Conservation (phyloP, 2,329 filamentous ascomycete species). For the Penicillium occitanis region DNA sequence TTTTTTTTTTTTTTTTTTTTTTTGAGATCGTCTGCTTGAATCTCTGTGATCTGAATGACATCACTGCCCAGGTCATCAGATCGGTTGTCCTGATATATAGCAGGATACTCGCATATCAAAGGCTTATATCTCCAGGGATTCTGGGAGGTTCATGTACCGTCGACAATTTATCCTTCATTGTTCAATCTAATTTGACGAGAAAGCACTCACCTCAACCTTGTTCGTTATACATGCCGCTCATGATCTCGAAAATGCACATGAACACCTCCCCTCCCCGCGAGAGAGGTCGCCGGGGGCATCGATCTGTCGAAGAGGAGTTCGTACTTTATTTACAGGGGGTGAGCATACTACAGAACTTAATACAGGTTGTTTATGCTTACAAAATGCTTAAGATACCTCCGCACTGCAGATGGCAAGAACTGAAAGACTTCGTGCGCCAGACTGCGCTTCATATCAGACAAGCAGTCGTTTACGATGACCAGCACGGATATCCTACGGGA, state of each 20-base stretch:
- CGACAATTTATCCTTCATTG: background rate
- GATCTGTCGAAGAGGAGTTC: constrained; percentile 44
- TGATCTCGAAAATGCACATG: constrained; percentile 4
- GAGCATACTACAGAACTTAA: constrained; percentile 22
- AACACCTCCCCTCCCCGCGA: constrained; percentile 37
- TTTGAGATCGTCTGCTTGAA: background rate
- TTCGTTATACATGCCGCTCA: background rate
- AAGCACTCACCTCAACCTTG: background rate
- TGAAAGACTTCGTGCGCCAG: constrained; percentile 47
- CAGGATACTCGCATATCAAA: background rate
- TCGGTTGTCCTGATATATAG: background rate
- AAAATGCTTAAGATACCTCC: constrained; percentile 38
- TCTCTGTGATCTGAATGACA: background rate
- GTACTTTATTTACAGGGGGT: constrained; percentile 48
- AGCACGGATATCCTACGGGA: constrained; percentile 43
- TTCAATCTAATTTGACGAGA: background rate
- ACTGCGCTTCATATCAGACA: constrained; percentile 46
- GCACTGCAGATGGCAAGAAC: constrained; percentile 47
- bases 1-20: no score
- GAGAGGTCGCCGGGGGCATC: constrained; percentile 34
- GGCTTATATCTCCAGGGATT: background rate
- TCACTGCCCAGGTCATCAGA: background rate
- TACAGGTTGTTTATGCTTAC: background rate
- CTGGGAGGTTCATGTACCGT: background rate
- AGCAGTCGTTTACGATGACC: constrained; percentile 47